phyloP scores from a whole-genome alignment of 306 rosid genomes.

The Fragaria vesca region DNA sequence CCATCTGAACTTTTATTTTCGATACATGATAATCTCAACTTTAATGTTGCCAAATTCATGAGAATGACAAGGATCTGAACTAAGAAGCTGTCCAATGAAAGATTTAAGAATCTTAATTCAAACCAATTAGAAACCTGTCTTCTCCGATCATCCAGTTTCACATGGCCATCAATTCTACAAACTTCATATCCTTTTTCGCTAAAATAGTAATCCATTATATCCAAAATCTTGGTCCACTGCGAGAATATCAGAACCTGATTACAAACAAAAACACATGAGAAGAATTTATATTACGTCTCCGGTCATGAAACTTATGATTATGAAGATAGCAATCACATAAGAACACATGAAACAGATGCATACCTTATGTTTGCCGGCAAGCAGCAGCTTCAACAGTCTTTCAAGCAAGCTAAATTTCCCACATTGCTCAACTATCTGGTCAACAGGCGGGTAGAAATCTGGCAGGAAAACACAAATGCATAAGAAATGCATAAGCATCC shows the following conservation, averaged over 20 bases:
- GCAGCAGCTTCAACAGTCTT: slow-evolving; percentile 57
- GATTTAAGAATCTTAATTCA: background rate
- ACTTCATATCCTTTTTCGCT: slow-evolving; percentile 78
- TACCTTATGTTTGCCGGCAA: slow-evolving; percentile 79
- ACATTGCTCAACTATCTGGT: slow-evolving; percentile 78
- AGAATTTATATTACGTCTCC: background rate
- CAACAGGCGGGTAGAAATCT: slow-evolving; percentile 71
- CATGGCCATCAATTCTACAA: slow-evolving; percentile 83
- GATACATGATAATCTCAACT: background rate
- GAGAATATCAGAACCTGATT: slow-evolving; percentile 84
- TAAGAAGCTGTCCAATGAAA: background rate
- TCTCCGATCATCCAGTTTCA: slow-evolving; percentile 76
- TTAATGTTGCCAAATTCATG: background rate
- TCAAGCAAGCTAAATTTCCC: slow-evolving; percentile 87
- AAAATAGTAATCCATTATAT: slow-evolving; percentile 92
- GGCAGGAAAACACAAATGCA: slow-evolving; percentile 23
- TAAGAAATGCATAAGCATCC: slow-evolving; percentile 13
- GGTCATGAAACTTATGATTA: background rate
- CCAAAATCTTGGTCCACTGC: slow-evolving; percentile 85
- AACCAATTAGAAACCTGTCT: slow-evolving; percentile 60
- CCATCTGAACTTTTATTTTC: background rate
- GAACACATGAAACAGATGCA: background rate
- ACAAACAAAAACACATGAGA: slow-evolving; percentile 17
- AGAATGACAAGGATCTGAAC: background rate
- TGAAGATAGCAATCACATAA: background rate